Evolutionary conservation across 2,329 filamentous ascomycete species (phyloP).

Genomic region (Geosmithia flava): DNA sequence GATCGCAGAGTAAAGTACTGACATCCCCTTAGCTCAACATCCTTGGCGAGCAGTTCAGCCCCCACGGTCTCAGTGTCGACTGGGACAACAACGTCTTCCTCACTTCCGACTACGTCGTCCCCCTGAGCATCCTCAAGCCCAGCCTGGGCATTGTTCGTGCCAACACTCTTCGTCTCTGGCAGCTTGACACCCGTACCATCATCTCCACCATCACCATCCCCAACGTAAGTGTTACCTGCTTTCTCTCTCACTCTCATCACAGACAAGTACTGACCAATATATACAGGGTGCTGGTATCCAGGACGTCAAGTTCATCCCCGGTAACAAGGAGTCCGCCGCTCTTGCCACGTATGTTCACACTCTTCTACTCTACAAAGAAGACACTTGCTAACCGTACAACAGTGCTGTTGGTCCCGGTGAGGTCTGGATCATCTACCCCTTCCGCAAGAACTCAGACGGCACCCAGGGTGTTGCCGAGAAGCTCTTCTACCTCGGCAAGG

Average conservation of each 20-base stretch:
- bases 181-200: conserved; percentile 37
- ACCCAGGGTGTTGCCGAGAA: conserved; percentile 45
- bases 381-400: rapidly evolving
- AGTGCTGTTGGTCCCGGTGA: conserved; percentile 44
- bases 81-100: conserved; percentile 44
- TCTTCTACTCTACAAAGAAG: neutral
- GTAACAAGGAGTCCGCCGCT: conserved; percentile 43
- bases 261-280: conserved; percentile 7
- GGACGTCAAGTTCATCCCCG: conserved; percentile 54
- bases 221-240: conserved; percentile 18
- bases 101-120: conserved; percentile 52
- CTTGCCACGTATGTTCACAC: conserved; percentile 31
- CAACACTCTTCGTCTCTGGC: conserved; percentile 48
- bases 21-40: conserved; percentile 30
- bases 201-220: conserved; percentile 48
- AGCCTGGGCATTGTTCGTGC: conserved; percentile 38
- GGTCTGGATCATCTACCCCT: conserved; percentile 54
- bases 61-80: conserved; percentile 46
- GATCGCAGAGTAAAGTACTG: neutral
- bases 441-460: conserved; percentile 39
- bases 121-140: conserved; percentile 48
- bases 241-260: neutral
- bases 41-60: conserved; percentile 46
- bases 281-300: conserved; percentile 40
- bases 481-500: conserved; percentile 43